Evolutionary conservation across 2,329 filamentous ascomycete species (phyloP).

Genomic region (Fusarium graminum): DNA sequence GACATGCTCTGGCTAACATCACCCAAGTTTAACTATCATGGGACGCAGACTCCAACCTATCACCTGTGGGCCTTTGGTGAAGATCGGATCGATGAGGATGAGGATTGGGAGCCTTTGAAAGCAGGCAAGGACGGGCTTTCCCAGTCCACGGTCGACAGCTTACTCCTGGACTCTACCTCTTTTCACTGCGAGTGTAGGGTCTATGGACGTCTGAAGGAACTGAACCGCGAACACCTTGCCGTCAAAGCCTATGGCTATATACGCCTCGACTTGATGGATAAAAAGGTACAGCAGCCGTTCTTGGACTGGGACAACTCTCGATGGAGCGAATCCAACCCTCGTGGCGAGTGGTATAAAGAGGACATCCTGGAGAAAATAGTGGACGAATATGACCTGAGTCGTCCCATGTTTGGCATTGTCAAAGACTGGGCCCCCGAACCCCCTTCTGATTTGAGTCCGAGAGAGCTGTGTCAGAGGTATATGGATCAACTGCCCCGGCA

Average conservation of each 20-base stretch:
- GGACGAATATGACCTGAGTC: background rate
- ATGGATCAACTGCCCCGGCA: conserved; percentile 2
- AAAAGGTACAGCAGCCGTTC: background rate
- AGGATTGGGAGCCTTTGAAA: fast-evolving
- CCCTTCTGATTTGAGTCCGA: fast-evolving
- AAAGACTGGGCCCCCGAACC: conserved; percentile 22
- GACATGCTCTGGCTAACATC: background rate
- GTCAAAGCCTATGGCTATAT: conserved; percentile 22
- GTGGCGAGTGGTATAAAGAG: too few species aligned
- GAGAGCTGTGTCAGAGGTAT: background rate
- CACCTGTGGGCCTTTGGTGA: background rate
- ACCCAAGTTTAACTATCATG: background rate
- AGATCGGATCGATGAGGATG: background rate
- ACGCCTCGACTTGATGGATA: background rate
- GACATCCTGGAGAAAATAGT: too few species aligned
- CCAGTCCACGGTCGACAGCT: background rate
- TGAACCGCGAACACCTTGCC: conserved; percentile 14
- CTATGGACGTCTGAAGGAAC: conserved; percentile 30
- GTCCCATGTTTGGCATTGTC: conserved; percentile 28
- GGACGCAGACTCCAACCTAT: fast-evolving
- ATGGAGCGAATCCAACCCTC: too few species aligned
- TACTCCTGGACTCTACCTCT: conserved; percentile 3
- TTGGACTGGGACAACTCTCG: background rate
- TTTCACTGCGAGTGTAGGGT: conserved; percentile 32
- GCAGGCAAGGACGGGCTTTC: background rate